phyloP scores from a whole-genome alignment of 1,284 basidiomycete genomes.

The Leccinum ponderosum region DNA sequence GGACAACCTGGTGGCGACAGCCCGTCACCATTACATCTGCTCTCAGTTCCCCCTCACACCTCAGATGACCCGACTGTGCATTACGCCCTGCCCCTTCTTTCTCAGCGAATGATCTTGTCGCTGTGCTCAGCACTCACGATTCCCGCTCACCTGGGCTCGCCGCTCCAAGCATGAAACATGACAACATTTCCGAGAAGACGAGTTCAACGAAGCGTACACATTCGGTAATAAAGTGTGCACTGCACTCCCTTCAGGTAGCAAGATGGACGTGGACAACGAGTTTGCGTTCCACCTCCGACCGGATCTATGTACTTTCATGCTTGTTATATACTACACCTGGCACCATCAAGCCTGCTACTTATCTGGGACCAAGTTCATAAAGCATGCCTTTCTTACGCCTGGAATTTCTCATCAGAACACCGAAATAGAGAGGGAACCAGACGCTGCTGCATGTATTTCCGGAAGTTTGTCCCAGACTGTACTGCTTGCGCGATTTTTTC shows the following conservation, averaged over 20 bases:
- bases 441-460: too few species aligned
- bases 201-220: slow-evolving; percentile 14
- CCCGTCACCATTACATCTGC: slow-evolving; percentile 34
- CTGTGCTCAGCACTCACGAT: slow-evolving; percentile 37
- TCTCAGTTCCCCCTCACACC: slow-evolving; percentile 48
- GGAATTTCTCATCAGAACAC: slow-evolving; percentile 19
- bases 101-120: slow-evolving; percentile 32
- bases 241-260: too few species aligned
- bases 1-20: neutral
- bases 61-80: slow-evolving; percentile 39
- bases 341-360: slow-evolving; percentile 45
- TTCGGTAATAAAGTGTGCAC: too few species aligned
- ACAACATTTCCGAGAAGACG: slow-evolving; percentile 49
- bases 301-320: slow-evolving; percentile 43
- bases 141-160: slow-evolving; percentile 51
- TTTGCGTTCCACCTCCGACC: slow-evolving; percentile 47
- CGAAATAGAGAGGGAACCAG: slow-evolving; percentile 18
- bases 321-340: slow-evolving; percentile 45
- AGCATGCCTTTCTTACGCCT: slow-evolving; percentile 45
- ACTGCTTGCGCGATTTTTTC: too few species aligned
- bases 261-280: slow-evolving; percentile 5
- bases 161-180: slow-evolving; percentile 34
- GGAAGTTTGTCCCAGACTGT: too few species aligned
- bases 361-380: slow-evolving; percentile 68
- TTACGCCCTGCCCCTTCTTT: slow-evolving; percentile 11